Evolutionary conservation across 768 basidiomycete species (phyloP).

Genomic region (Suillus alpinus): DNA sequence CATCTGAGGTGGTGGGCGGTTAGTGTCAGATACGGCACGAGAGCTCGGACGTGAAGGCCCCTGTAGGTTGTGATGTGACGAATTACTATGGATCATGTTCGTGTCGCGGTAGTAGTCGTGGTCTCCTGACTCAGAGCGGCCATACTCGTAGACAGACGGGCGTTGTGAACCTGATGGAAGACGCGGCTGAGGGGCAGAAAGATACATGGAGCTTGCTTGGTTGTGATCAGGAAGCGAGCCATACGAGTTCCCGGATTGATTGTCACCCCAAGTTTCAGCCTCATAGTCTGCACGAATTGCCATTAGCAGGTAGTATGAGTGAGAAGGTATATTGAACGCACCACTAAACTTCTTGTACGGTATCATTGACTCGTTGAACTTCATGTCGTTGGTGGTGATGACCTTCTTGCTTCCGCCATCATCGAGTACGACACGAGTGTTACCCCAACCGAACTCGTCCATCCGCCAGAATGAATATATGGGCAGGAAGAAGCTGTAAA

Average conservation of each 20-base stretch:
- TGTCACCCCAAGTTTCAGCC: slow-evolving; percentile 54
- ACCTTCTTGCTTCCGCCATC: slow-evolving; percentile 68
- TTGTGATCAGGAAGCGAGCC: slow-evolving; percentile 32
- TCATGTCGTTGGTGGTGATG: slow-evolving; percentile 55
- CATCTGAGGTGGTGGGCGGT: slow-evolving; percentile 19
- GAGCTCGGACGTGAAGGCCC: slow-evolving; percentile 30
- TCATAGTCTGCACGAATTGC: slow-evolving; percentile 52
- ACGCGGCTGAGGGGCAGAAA: slow-evolving; percentile 37
- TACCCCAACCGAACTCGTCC: slow-evolving; percentile 73
- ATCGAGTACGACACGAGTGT: slow-evolving; percentile 62
- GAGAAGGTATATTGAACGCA: slow-evolving; percentile 28
- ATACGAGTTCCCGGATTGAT: slow-evolving; percentile 46
- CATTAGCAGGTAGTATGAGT: slow-evolving; percentile 12
- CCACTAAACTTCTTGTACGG: slow-evolving; percentile 72
- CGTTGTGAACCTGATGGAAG: slow-evolving; percentile 36
- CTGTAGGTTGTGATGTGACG: slow-evolving; percentile 31
- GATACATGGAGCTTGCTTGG: slow-evolving; percentile 17
- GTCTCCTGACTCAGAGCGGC: slow-evolving; percentile 47
- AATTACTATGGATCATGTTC: slow-evolving; percentile 37
- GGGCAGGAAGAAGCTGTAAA: slow-evolving; percentile 68
- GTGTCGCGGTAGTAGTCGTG: slow-evolving; percentile 52
- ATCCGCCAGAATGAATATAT: slow-evolving; percentile 75
- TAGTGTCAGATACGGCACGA: slow-evolving; percentile 28
- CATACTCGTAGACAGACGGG: slow-evolving; percentile 39
- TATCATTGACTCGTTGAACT: slow-evolving; percentile 75